Evolutionary conservation across 2,329 filamentous ascomycete species (phyloP).

Genomic region (Fusarium tjaetaba): DNA sequence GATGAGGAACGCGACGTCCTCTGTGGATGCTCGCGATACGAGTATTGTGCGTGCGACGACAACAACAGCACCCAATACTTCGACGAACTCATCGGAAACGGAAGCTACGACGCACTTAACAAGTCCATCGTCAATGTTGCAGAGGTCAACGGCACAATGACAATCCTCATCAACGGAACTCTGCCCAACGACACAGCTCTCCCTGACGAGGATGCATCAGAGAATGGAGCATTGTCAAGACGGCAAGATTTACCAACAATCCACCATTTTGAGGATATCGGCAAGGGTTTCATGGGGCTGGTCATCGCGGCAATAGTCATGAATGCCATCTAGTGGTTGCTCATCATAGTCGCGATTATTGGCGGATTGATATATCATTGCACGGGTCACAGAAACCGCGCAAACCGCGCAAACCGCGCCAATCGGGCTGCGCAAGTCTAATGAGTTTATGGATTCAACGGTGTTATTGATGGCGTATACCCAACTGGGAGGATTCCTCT

Average conservation of each 20-base stretch:
- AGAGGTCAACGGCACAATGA: constrained; percentile 67
- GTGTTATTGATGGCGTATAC: constrained; percentile 26
- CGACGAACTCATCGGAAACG: constrained; percentile 71
- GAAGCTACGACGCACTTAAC: constrained; percentile 68
- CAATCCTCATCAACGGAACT: constrained; percentile 79
- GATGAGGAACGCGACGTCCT: constrained; percentile 51
- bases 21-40: constrained; percentile 62
- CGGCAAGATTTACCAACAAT: too few species aligned
- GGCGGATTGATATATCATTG: fast-evolving
- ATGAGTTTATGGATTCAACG: constrained; percentile 3
- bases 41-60: constrained; percentile 74
- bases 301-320: not conserved
- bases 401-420: too few species aligned
- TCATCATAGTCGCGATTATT: fast-evolving
- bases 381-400: too few species aligned
- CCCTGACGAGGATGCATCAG: constrained; percentile 44
- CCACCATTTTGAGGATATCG: too few species aligned
- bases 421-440: too few species aligned
- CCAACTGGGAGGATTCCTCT: constrained; percentile 5
- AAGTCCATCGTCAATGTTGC: constrained; percentile 70
- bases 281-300: too few species aligned
- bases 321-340: not conserved
- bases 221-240: constrained; percentile 41
- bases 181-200: constrained; percentile 76
- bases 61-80: constrained; percentile 69